Evolutionary conservation across 1,284 basidiomycete species (phyloP), one percentile per base, ranked within the genome.

Genomic region (Ceratorhiza oryzae-sativae): DNA sequence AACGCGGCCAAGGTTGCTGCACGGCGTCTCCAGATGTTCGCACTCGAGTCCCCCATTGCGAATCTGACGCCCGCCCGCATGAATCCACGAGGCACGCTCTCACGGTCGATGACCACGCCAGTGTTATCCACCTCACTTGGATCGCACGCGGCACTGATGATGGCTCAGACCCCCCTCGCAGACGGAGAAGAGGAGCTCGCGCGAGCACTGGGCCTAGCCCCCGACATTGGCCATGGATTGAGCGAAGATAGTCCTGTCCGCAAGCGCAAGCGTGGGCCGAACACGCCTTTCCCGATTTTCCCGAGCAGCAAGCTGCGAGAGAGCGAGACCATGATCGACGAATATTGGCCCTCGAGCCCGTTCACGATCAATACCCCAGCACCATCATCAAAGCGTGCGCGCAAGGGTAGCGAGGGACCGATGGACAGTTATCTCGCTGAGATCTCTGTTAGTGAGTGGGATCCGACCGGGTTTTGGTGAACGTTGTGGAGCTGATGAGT

Each of bases 1-100:
- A 71, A 71, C 32, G 67, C 67, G 23, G 67, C 67, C 67, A 71
- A 71, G 55, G 67, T 71, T 20, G 67, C 67, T n/a, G 67, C 67
- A 13, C 53, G 67, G 12, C 67, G 67, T n/a, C 45, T 71, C 8
- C 67, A 71, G 18, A 30, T 71, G 23, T 71, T 71, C 51, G 67
- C 67, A 12, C 67, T 71, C 56, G 67, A 71, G 41, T 71, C 67
- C 6, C 67, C 67, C 41, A 39, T 71, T 23, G 65, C 65, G 13
- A 56, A 70, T 42, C 20, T 58, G 20, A 70, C 65, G n/a, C 65
- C 65, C n/a, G 53, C 55, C 25, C 51, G 65, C 25, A 41, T 32
- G 12, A 32, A 36, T 25, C 49, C 63, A 15, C 63, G 63, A 49
- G 63, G 49, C 34, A 30, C 63, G 15, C 53, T 70, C 30, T 58